A percentile compares a stretch with the other conserved stretches of the same genome.
Evolutionary conservation across 768 basidiomycete species (phyloP).

Genomic region (Lepiota brunneoincarnata): DNA sequence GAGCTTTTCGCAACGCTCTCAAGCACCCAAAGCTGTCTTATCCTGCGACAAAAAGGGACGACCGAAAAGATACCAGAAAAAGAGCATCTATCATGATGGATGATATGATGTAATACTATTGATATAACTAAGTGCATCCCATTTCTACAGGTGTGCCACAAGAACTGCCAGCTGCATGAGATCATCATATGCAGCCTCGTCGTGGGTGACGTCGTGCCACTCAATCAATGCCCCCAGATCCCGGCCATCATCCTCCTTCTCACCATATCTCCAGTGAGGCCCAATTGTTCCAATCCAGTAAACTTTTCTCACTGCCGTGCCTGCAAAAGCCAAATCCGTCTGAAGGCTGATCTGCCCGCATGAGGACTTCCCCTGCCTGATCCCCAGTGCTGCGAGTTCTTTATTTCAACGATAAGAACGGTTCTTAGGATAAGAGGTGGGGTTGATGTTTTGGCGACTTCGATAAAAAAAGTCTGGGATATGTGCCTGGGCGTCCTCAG

Average conservation of each 20-base stretch:
- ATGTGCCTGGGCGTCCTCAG: neutral
- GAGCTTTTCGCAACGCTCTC: too few species aligned
- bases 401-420: constrained; percentile 18
- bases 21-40: too few species aligned
- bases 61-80: too few species aligned
- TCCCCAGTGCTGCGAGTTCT: constrained; percentile 18
- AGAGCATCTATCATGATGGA: too few species aligned
- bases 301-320: constrained; percentile 16
- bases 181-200: neutral
- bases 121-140: too few species aligned
- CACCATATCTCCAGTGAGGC: constrained; percentile 20
- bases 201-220: constrained; percentile 16
- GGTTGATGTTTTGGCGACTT: constrained; percentile 16
- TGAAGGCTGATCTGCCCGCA: constrained; percentile 10
- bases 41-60: too few species aligned
- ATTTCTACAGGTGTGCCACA: too few species aligned
- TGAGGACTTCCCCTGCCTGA: constrained; percentile 16
- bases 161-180: too few species aligned
- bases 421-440: constrained; percentile 16
- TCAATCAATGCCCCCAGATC: constrained; percentile 15
- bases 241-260: constrained; percentile 18
- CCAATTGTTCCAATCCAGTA: constrained; percentile 20
- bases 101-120: too few species aligned
- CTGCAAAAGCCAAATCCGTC: constrained; percentile 16
- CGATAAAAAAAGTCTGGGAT: constrained; percentile 15